Evolutionary conservation across 768 basidiomycete species (phyloP).

Genomic region (Podaxis rugospora): DNA sequence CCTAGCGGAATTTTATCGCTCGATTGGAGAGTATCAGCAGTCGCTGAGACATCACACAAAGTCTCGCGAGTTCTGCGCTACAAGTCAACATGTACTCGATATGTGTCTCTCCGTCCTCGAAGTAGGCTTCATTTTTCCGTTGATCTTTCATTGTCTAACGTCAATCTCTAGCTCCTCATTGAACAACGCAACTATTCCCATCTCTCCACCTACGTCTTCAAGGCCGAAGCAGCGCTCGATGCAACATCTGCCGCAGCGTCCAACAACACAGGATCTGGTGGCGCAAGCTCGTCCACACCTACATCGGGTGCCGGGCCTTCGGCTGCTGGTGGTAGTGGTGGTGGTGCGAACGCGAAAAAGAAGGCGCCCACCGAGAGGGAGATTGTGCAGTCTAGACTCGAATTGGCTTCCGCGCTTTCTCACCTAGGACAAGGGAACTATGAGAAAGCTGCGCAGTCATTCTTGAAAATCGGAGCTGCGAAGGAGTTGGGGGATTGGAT

Average conservation of each 20-base stretch:
- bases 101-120: slow-evolving; percentile 84
- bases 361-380: slow-evolving; percentile 56
- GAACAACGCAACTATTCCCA: slow-evolving; percentile 86
- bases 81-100: slow-evolving; percentile 88
- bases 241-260: slow-evolving; percentile 36
- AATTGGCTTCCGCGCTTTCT: slow-evolving; percentile 76
- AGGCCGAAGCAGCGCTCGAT: slow-evolving; percentile 90
- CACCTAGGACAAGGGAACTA: slow-evolving; percentile 68
- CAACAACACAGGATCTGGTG: slow-evolving; percentile 8
- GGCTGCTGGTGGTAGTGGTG: slow-evolving; percentile 11
- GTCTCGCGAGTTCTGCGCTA: slow-evolving; percentile 88
- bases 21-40: slow-evolving; percentile 63
- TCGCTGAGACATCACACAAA: slow-evolving; percentile 86
- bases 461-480: slow-evolving; percentile 62
- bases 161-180: slow-evolving; percentile 58
- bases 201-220: slow-evolving; percentile 89
- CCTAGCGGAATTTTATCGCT: slow-evolving; percentile 73
- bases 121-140: slow-evolving; percentile 32
- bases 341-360: slow-evolving; percentile 26
- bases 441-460: slow-evolving; percentile 73
- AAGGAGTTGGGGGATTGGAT: slow-evolving; percentile 76
- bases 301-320: slow-evolving; percentile 14
- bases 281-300: slow-evolving; percentile 15
- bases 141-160: background rate
- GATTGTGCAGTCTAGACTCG: slow-evolving; percentile 71